phyloP scores from a whole-genome alignment of 192 early-diverging fungal genomes.

The Podila epicladia region DNA sequence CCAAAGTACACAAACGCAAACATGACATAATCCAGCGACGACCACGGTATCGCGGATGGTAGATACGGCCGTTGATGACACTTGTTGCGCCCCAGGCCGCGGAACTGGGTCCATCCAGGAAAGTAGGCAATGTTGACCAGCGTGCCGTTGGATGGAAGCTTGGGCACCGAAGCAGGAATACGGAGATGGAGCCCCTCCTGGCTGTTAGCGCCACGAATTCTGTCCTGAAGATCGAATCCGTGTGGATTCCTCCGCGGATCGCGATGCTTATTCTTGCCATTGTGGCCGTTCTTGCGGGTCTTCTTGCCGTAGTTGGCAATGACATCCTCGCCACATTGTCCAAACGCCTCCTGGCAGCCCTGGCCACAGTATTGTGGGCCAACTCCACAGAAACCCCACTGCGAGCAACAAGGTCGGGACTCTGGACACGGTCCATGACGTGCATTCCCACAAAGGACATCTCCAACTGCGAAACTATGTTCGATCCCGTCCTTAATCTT shows the following conservation, averaged over 20 bases:
- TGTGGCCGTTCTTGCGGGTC: neutral
- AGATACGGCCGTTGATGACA: constrained; percentile 47
- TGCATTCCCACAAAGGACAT: constrained; percentile 7
- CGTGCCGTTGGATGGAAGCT: constrained; percentile 6
- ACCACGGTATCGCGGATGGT: constrained; percentile 67
- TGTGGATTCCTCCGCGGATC: neutral
- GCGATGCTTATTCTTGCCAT: neutral
- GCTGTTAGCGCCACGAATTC: neutral
- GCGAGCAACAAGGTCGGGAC: constrained; percentile 25
- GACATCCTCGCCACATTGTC: constrained; percentile 4
- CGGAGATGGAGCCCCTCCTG: constrained; percentile 17
- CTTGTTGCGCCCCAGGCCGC: constrained; percentile 23
- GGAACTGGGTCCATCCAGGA: constrained; percentile 37
- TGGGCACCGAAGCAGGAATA: constrained; percentile 14
- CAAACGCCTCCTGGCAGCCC: constrained; percentile 21
- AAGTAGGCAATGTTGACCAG: constrained; percentile 43
- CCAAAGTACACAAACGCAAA: constrained; percentile 51
- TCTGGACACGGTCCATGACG: constrained; percentile 5
- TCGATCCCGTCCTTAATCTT: neutral
- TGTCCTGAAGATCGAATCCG: constrained; percentile 24
- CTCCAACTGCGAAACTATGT: neutral
- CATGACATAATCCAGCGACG: constrained; percentile 62
- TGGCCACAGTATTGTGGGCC: constrained; percentile 8
- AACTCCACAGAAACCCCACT: constrained; percentile 32
- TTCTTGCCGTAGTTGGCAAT: neutral